Conservation (phyloP, 768 basidiomycete genomes). For the Phlebiopsis flavidoalba region DNA sequence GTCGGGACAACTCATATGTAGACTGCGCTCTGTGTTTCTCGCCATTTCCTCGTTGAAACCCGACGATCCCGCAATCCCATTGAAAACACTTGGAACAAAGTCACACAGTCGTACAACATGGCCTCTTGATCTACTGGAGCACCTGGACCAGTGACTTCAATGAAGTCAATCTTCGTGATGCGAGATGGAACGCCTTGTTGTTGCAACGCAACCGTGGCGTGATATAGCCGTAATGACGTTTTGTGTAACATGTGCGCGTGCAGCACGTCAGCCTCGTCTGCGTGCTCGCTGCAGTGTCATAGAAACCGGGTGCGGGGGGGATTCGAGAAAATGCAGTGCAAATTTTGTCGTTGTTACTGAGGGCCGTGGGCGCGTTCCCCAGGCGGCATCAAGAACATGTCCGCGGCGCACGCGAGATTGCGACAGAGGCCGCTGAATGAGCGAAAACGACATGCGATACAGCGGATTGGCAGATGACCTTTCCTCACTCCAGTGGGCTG, state of each 20-base stretch:
- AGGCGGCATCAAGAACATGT: background rate
- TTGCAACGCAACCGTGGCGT: background rate
- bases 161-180: background rate
- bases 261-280: background rate
- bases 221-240: too few species aligned
- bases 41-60: background rate
- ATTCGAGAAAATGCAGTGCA: background rate
- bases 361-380: background rate
- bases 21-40: background rate
- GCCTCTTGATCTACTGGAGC: background rate
- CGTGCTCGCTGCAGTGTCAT: background rate
- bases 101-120: background rate
- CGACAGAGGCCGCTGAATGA: background rate
- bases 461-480: background rate
- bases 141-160: background rate
- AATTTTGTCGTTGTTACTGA: background rate
- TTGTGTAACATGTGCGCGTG: background rate
- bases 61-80: background rate
- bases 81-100: background rate
- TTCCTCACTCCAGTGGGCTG: background rate
- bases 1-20: background rate
- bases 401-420: background rate
- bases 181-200: background rate
- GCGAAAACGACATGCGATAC: constrained; percentile 4
- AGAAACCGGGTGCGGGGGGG: background rate